Evolutionary conservation across 768 basidiomycete species (phyloP).

Genomic region (Leccinum pellstonianum): DNA sequence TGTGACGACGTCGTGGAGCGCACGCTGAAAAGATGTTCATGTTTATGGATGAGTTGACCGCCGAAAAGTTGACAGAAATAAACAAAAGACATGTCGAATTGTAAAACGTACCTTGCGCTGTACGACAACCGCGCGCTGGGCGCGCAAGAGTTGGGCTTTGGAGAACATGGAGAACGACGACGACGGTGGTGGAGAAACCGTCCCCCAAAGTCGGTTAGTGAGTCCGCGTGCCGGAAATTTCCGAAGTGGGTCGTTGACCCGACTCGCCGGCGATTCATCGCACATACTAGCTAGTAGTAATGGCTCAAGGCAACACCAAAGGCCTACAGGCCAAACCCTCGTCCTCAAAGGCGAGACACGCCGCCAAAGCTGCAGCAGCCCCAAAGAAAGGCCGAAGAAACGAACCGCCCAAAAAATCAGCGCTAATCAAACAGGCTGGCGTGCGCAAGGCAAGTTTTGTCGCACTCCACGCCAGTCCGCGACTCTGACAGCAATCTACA

Average conservation of each 20-base stretch:
- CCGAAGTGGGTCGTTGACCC: constrained; percentile 13
- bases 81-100: not conserved
- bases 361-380: constrained; percentile 64
- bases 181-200: constrained; percentile 8
- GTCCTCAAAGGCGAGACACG: constrained; percentile 48
- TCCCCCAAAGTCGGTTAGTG: not conserved
- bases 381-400: constrained; percentile 78
- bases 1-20: constrained; percentile 68
- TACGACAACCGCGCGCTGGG: constrained; percentile 48
- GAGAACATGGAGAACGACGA: constrained; percentile 40
- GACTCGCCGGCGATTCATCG: not conserved
- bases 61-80: not conserved
- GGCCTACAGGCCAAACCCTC: constrained; percentile 59
- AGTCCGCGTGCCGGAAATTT: constrained; percentile 23
- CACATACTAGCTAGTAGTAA: not conserved
- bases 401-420: constrained; percentile 80
- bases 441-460: constrained; percentile 62
- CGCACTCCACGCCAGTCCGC: not conserved
- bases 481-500: not conserved
- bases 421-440: constrained; percentile 69
- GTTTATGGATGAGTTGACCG: not conserved
- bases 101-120: constrained; percentile 43
- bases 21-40: constrained; percentile 47
- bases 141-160: constrained; percentile 47
- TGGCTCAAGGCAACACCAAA: constrained; percentile 89